These are phyloP conservation scores for Psidium friedrichsthalianum DNA, from an alignment of 345 rosid genomes.

Conservation along the genomic window DNA sequence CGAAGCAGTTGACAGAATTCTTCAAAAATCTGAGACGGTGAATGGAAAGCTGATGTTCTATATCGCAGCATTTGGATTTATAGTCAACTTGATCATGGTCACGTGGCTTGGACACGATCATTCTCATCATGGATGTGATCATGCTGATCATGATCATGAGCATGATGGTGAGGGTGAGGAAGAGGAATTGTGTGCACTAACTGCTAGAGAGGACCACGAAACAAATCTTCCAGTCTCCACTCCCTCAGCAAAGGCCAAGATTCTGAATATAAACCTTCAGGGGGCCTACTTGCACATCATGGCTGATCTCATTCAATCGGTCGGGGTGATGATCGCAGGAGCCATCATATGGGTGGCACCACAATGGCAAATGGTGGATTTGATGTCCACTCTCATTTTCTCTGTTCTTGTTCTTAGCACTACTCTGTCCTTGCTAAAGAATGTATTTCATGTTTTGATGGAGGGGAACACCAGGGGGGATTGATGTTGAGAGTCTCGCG, in stretches of 20 bases:
- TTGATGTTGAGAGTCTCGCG: constrained; percentile 32
- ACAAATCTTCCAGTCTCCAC: constrained; percentile 11
- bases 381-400: constrained; percentile 55
- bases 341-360: constrained; percentile 59
- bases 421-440: constrained; percentile 53
- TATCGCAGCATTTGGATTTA: constrained; percentile 64
- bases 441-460: constrained; percentile 49
- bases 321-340: constrained; percentile 79
- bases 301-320: constrained; percentile 69
- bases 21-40: constrained; percentile 31
- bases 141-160: constrained; percentile 11
- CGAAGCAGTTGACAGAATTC: constrained; percentile 56
- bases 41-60: constrained; percentile 65
- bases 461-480: constrained; percentile 50
- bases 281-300: constrained; percentile 74
- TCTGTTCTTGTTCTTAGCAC: constrained; percentile 42
- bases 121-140: constrained; percentile 13
- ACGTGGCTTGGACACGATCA: constrained; percentile 73
- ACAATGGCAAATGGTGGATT: constrained; percentile 55
- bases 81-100: constrained; percentile 56
- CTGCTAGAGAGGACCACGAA: constrained; percentile 18
- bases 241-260: constrained; percentile 11
- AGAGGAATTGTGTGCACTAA: constrained; percentile 2
- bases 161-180: constrained; percentile 9
- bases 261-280: constrained; percentile 61